Conservation (phyloP, 495 filamentous ascomycete genomes). For the Extremus antarcticus region DNA sequence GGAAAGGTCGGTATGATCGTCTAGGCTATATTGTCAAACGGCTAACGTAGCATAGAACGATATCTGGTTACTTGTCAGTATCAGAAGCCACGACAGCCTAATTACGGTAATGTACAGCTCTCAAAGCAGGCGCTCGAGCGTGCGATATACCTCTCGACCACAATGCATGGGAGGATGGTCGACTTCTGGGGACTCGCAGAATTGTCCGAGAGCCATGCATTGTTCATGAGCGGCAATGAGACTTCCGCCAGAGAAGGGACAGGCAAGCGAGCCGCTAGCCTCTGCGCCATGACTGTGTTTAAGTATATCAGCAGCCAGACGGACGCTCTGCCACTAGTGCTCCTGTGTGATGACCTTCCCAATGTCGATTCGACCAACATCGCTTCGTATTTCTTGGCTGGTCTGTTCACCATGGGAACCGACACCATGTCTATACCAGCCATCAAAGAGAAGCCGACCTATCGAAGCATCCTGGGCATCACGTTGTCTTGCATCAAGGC, state of each 20-base stretch:
- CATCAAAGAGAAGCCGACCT: not conserved
- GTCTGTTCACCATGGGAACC: not conserved
- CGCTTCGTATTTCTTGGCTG: not conserved
- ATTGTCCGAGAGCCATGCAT: not conserved
- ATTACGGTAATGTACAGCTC: not conserved
- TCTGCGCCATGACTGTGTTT: not conserved
- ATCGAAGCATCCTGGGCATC: not conserved
- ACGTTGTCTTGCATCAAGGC: not conserved
- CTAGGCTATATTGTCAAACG: not conserved
- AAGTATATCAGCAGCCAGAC: not conserved
- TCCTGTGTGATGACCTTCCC: not conserved
- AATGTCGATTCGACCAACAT: not conserved
- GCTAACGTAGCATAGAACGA: not conserved
- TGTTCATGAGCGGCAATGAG: not conserved
- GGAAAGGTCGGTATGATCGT: not conserved
- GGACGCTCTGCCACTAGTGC: not conserved
- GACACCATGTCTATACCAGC: not conserved
- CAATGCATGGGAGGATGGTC: not conserved
- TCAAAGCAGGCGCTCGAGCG: not conserved
- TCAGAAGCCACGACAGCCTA: not conserved
- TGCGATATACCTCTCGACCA: not conserved
- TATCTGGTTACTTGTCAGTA: not conserved
- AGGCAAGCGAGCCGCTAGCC: not conserved
- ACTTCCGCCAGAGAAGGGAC: not conserved
- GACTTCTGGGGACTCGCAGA: not conserved